Conservation (phyloP, 2,329 filamentous ascomycete species). For the Venturia oleaginea region DNA sequence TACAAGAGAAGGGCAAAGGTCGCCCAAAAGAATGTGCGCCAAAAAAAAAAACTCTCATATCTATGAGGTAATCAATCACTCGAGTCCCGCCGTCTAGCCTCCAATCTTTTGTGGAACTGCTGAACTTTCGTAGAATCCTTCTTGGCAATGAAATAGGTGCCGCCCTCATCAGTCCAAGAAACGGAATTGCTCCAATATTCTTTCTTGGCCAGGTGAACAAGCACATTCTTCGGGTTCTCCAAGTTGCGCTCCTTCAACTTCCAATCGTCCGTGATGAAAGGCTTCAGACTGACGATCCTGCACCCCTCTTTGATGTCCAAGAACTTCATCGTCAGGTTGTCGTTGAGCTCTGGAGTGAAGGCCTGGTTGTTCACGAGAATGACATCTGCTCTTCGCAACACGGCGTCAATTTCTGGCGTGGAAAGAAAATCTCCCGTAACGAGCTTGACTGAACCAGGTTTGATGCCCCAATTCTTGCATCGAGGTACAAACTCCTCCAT, state of each 20-base stretch:
- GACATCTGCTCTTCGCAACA: constrained; percentile 81
- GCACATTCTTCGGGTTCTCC: constrained; percentile 71
- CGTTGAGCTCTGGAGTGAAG: constrained; percentile 81
- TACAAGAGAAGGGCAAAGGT: neutral
- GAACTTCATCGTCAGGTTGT: constrained; percentile 77
- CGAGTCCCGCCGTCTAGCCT: constrained; percentile 14
- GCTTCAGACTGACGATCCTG: constrained; percentile 84
- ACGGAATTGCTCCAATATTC: constrained; percentile 63
- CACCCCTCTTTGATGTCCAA: constrained; percentile 86
- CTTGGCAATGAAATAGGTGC: constrained; percentile 80
- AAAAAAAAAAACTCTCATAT: neutral
- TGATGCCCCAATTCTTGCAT: constrained; percentile 80
- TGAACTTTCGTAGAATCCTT: constrained; percentile 54
- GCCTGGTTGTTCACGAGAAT: constrained; percentile 97
- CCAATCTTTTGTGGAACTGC: constrained; percentile 35
- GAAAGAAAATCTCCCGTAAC: constrained; percentile 77
- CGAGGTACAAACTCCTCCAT: constrained; percentile 75
- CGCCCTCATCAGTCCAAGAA: constrained; percentile 81
- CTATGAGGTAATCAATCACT: neutral
- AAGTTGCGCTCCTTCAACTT: constrained; percentile 65
- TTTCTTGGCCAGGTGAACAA: constrained; percentile 56
- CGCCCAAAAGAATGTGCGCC: neutral
- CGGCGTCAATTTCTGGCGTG: constrained; percentile 58
- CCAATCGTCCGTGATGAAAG: constrained; percentile 74
- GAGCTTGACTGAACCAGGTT: constrained; percentile 68